Percentiles rank a stretch among this genome's conserved stretches.
Evolutionary conservation across 2,329 filamentous ascomycete genomes (phyloP).

Genomic region (Calonectria pauciramosa): DNA sequence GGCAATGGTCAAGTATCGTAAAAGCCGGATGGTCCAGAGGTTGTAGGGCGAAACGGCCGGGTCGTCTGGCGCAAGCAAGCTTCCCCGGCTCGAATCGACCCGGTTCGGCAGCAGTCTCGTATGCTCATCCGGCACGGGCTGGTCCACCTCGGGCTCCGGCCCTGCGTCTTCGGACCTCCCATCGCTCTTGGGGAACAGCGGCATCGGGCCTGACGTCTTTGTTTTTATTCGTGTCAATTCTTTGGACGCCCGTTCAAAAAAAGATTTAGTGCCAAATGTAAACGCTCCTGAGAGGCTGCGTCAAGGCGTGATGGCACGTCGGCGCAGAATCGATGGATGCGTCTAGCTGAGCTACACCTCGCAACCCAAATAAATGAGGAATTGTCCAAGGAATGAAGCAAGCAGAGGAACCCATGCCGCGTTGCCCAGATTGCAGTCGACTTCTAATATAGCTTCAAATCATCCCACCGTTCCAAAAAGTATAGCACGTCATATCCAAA

Average conservation of each 20-base stretch:
- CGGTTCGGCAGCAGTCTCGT: conserved; percentile 79
- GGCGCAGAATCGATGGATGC: background rate
- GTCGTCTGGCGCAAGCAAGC: conserved; percentile 57
- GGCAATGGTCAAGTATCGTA: conserved; percentile 82
- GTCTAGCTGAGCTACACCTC: background rate
- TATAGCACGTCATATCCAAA: conserved; percentile 44
- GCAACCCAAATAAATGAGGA: background rate
- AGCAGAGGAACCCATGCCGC: background rate
- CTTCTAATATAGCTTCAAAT: conserved; percentile 21
- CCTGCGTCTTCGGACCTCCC: conserved; percentile 35
- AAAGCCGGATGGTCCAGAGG: conserved; percentile 87
- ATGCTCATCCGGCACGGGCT: conserved; percentile 62
- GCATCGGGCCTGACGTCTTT: conserved; percentile 38
- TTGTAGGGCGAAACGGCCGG: conserved; percentile 89
- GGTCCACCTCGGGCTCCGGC: conserved; percentile 43
- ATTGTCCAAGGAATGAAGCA: conserved; percentile 1
- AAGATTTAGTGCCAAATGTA: background rate
- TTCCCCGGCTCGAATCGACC: conserved; percentile 61
- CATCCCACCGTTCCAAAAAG: conserved; percentile 29
- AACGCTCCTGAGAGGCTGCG: background rate
- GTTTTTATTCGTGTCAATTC: background rate
- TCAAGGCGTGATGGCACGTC: background rate
- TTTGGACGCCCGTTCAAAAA: background rate
- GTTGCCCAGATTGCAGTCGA: background rate
- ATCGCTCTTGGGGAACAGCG: conserved; percentile 50